These are phyloP conservation scores for Yarrowia galli DNA, from an alignment of 1,139 yeast species.

Conservation along the genomic window DNA sequence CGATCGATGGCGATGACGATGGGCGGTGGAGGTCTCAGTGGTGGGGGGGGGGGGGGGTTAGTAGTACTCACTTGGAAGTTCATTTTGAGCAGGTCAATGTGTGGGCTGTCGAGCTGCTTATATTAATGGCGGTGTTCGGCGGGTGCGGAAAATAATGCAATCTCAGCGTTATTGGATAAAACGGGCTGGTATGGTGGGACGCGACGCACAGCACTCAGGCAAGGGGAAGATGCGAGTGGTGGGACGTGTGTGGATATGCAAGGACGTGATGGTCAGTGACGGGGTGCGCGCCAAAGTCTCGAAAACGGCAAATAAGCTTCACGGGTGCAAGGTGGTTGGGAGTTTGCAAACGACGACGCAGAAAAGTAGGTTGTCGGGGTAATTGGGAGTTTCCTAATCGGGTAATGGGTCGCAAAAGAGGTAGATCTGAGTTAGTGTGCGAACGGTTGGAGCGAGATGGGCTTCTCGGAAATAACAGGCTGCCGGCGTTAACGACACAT, in stretches of 20 bases:
- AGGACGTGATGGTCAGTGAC: conserved; percentile 24
- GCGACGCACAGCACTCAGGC: conserved; percentile 38
- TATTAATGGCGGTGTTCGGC: not conserved
- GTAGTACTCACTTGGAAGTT: conserved; percentile 29
- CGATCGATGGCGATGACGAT: too few relatives aligned
- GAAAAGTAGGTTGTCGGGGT: conserved; percentile 29
- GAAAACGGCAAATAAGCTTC: conserved; percentile 9
- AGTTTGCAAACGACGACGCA: conserved; percentile 7
- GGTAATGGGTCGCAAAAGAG: conserved; percentile 28
- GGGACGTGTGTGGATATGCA: conserved; percentile 34
- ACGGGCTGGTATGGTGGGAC: conserved; percentile 38
- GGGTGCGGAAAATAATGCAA: conserved; percentile 25
- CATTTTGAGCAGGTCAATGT: conserved; percentile 13
- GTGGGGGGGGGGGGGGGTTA: not conserved
- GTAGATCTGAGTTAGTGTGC: conserved; percentile 33
- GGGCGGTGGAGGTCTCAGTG: not conserved
- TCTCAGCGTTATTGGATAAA: conserved; percentile 30
- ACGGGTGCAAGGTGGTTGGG: conserved; percentile 20
- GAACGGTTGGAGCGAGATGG: not conserved
- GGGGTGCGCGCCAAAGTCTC: conserved; percentile 30
- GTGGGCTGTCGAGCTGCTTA: conserved; percentile 29
- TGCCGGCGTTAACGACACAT: not conserved
- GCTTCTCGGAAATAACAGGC: conserved; percentile 21
- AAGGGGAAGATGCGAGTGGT: conserved; percentile 27
- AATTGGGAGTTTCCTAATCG: conserved; percentile 21